Base-by-base conservation (phyloP, 108 stramenopile species). In the Nannochloropsis salina region DNA sequence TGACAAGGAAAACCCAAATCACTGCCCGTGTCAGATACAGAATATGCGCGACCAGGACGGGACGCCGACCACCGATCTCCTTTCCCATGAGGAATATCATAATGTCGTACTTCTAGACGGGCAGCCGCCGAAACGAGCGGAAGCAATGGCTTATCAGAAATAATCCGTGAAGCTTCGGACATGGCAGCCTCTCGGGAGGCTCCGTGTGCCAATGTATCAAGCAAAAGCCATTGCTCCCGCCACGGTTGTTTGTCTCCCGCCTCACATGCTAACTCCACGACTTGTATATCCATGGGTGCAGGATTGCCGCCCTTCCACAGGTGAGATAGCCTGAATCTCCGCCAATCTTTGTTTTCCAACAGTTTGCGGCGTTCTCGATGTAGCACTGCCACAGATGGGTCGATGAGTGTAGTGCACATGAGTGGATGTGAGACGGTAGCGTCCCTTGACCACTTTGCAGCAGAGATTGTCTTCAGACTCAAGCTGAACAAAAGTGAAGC, bases 91-190 rank as follows among this genome's bases (percentile, higher is more conserved):
- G 5, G 61, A 74, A n/a, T 74, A 15, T n/a, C 5, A n/a, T 74
- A 0, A 6, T 4, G 61, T n/a, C 61, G n/a, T n/a, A 74, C 2
- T n/a, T 74, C 61, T n/a, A 74, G 15, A 15, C 61, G 61, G 20
- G 61, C 61, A n/a, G 61, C 61, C 61, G 61, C 61, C 61, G 61
- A 74, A 74, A 74, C n/a, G 61, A 74, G 61, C 20, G 61, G 61
- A 74, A 74, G 61, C 61, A 74, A 74, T n/a, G 61, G 61, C 1
- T 3, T 74, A 74, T 8, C 61, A 6, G n/a, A 74, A 3, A 3
- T n/a, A 6, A n/a, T 74, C n/a, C 61, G 4, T n/a, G n/a, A 74
- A 15, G 15, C 20, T 8, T 74, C 61, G 20, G 61, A 74, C 61
- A 74, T n/a, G 6, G 61, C 61, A n/a, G 61, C 61, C n/a, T 74